Evolutionary conservation across 2,329 filamentous ascomycete genomes (phyloP), one percentile per base, ranked within the genome.

Genomic region (Aspergillus texensis): DNA sequence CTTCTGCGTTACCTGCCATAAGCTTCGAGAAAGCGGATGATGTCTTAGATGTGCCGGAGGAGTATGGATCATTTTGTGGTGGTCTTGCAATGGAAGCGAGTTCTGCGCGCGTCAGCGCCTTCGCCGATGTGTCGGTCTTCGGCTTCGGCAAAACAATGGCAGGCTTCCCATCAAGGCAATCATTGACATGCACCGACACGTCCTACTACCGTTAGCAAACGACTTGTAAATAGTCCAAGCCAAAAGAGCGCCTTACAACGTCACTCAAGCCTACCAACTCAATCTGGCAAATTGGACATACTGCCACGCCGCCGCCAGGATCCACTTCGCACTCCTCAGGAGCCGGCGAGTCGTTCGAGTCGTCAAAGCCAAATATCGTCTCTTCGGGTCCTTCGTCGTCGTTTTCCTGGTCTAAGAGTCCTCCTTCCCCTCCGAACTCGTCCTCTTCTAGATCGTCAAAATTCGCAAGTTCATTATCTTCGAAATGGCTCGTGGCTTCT

Each of bases 1-100:
- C 91, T 80, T 99, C 95, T 6, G 91, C 92, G 71, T 97, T 93
- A 6, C 88, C 89, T 8, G 93, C 92, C 95, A 99, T 99, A 62
- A 99, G 84, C 74, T 92, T 95, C 3, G 91, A 90, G 72, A 99
- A 99, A 0, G 94, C 95, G 4, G 94, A 96, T 24, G 81, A 82
- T 68, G 60, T 74, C 34, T 61, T 74, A 53, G 65, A 76, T 64
- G 64, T 59, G 36, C 78, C 76, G 14, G 90, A 74, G 8, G 84
- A 82, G 68, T 96, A 91, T 0, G 94, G 94, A 71, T 91, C 95
- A 8, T 87, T 83, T 76, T 97, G 94, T 0, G 90, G 92, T 1
- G 93, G 92, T 66, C 89, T 88, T 0, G 94, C 87, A 43, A 93
- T 84, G 1, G 87, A 85, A 19, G 91, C 88, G 69, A 86, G 86